These are phyloP conservation scores for Candida pseudofarinosa DNA, from an alignment of 805 yeast species.

Conservation along the genomic window DNA sequence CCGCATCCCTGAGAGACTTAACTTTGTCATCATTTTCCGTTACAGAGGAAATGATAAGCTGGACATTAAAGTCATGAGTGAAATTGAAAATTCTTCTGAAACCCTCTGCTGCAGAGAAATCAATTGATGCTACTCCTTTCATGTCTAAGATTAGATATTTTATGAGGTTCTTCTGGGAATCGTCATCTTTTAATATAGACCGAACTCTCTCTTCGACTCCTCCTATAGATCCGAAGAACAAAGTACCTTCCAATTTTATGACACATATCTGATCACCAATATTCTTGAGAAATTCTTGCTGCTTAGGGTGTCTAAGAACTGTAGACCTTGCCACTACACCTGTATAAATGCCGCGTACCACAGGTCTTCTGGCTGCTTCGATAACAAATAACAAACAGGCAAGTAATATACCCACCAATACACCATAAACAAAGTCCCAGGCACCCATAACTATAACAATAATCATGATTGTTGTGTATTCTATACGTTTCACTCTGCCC, in stretches of 20 bases:
- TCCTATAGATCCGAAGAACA: slow-evolving; percentile 94
- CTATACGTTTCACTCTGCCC: slow-evolving; percentile 70
- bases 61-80: slow-evolving; percentile 63
- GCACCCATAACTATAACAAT: slow-evolving; percentile 95
- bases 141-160: slow-evolving; percentile 81
- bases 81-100: slow-evolving; percentile 82
- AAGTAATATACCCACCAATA: slow-evolving; percentile 80
- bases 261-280: slow-evolving; percentile 91
- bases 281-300: slow-evolving; percentile 75
- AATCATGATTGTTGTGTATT: slow-evolving; percentile 76
- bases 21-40: slow-evolving; percentile 61
- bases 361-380: slow-evolving; percentile 81
- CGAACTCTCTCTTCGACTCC: slow-evolving; percentile 79
- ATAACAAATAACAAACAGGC: slow-evolving; percentile 96
- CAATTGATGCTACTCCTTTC: slow-evolving; percentile 75
- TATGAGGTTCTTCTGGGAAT: slow-evolving; percentile 55
- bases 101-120: slow-evolving; percentile 95
- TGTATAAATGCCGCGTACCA: slow-evolving; percentile 75
- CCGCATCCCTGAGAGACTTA: slow-evolving; percentile 75
- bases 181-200: slow-evolving; percentile 52
- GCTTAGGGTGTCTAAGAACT: slow-evolving; percentile 85
- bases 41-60: slow-evolving; percentile 75
- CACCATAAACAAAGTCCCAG: slow-evolving; percentile 92
- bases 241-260: slow-evolving; percentile 78
- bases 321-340: slow-evolving; percentile 90